phyloP scores from a whole-genome alignment of 495 filamentous ascomycete species.

The Venustampulla echinocandica region DNA sequence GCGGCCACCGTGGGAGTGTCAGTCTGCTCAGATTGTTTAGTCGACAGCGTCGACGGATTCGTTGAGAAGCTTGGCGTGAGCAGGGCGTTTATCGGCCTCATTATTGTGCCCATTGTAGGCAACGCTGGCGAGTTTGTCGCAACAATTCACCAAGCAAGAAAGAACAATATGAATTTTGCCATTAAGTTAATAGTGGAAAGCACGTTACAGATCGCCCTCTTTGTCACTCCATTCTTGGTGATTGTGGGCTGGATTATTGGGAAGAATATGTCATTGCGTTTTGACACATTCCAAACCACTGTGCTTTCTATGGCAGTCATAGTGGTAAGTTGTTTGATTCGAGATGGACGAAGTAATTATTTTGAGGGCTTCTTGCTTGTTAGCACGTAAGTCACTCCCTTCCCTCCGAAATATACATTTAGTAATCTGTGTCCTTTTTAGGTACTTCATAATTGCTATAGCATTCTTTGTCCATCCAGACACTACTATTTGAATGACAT shows the following conservation, averaged over 20 bases:
- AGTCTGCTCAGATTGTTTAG: slow-evolving; percentile 26
- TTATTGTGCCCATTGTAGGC: slow-evolving; percentile 83
- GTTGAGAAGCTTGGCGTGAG: slow-evolving; percentile 20
- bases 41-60: slow-evolving; percentile 26
- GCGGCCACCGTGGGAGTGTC: slow-evolving; percentile 25
- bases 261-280: slow-evolving; percentile 30
- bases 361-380: slow-evolving; percentile 5
- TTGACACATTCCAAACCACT: slow-evolving; percentile 31
- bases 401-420: neutral
- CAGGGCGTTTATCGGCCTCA: slow-evolving; percentile 64
- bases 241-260: slow-evolving; percentile 33
- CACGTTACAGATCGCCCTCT: slow-evolving; percentile 63
- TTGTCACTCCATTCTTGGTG: slow-evolving; percentile 35
- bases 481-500: too few species aligned
- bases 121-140: slow-evolving; percentile 87
- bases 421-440: neutral
- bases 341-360: slow-evolving; percentile 3
- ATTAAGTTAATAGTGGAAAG: slow-evolving; percentile 79
- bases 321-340: slow-evolving; percentile 23
- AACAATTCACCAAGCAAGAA: slow-evolving; percentile 71
- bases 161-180: slow-evolving; percentile 91
- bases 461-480: slow-evolving; percentile 6
- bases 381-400: slow-evolving; percentile 2
- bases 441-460: slow-evolving; percentile 6
- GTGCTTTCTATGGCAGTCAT: slow-evolving; percentile 29